Evolutionary conservation across 169 alveolate genomes (phyloP), one percentile per base, ranked within the genome.

Genomic region (Fabrea salina): DNA sequence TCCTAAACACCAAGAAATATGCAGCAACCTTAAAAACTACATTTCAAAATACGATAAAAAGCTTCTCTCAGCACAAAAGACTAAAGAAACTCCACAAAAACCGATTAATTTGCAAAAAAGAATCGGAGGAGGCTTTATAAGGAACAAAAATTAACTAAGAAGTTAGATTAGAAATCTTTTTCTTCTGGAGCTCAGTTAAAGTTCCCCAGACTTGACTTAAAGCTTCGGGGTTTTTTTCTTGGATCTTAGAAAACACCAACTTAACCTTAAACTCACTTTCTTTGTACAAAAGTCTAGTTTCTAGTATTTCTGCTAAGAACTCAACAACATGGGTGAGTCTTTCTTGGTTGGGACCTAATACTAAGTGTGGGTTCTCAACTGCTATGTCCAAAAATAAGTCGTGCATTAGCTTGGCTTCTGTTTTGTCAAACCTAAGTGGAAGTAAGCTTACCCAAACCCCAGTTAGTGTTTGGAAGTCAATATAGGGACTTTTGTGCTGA

Each of bases 401-500:
- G 49, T 89, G 90, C 50, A 75, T 43, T 19, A 82, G 39, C 53
- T 68, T 75, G 16, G 90, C 89, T 74, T 89, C 94, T 40, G 58
- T 81, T 47, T 75, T 85, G 66, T 89, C 94, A 33, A 22, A 44
- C 82, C 74, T 86, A 44, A 89, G 72, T 5, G 94, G 94, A 30
- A 89, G 67, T 32, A 67, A 59, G 39, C 41, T 37, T 32, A 86
- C 47, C 94, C 94, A 89, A 22, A 51, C 74, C 50, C 40, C 30
- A 33, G 86, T 25, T 40, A 80, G 77, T 53, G 61, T 53, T 25
- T 41, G 37, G 5, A 82, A 35, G 22, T 83, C 83, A 7, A 80
- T 41, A 19, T 67, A 11, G n/a, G 39, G 44, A 49, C 82, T 13
- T 77, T 89, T 57, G n/a, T 49, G 75, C 67, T 80, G 86, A 49